Evolutionary conservation across 352 stramenopile genomes (phyloP).

Genomic region (Phytophthora fragariae): DNA sequence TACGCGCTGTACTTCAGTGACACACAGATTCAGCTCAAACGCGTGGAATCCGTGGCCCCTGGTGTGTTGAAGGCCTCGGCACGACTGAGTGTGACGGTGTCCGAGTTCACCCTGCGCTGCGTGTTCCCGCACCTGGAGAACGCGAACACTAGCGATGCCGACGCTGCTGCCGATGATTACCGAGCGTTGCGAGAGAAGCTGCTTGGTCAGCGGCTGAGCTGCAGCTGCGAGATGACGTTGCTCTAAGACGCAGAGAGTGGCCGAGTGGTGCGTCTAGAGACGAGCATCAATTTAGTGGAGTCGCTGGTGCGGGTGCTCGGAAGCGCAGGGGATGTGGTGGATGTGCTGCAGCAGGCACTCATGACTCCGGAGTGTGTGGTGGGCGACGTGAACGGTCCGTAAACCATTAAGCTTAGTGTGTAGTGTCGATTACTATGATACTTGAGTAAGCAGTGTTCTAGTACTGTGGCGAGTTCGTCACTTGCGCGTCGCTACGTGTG

Average conservation of each 20-base stretch:
- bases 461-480: no score
- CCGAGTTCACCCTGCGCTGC: slow-evolving; percentile 19
- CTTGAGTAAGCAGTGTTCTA: no score
- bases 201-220: slow-evolving; percentile 6
- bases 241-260: slow-evolving; percentile 11
- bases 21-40: slow-evolving; percentile 16
- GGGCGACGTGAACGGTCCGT: no score
- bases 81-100: slow-evolving; percentile 9
- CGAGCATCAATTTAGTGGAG: slow-evolving; percentile 1
- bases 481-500: no score
- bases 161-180: not conserved
- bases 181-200: slow-evolving; percentile 12
- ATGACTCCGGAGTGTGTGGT: slow-evolving; percentile 1
- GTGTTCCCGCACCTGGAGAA: slow-evolving; percentile 24
- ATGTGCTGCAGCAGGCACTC: slow-evolving; percentile 2
- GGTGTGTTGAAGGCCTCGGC: slow-evolving; percentile 6
- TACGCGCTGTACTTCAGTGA: no score
- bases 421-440: no score
- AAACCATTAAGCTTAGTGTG: no score
- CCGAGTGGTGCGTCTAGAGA: slow-evolving; percentile 16
- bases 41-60: slow-evolving; percentile 13
- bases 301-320: slow-evolving; percentile 7
- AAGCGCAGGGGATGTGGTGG: not conserved
- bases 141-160: not conserved
- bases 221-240: slow-evolving; percentile 17